These are phyloP conservation scores for Neocatenulostroma microsporum DNA, from an alignment of 2,329 filamentous ascomycete species.

Conservation along the genomic window DNA sequence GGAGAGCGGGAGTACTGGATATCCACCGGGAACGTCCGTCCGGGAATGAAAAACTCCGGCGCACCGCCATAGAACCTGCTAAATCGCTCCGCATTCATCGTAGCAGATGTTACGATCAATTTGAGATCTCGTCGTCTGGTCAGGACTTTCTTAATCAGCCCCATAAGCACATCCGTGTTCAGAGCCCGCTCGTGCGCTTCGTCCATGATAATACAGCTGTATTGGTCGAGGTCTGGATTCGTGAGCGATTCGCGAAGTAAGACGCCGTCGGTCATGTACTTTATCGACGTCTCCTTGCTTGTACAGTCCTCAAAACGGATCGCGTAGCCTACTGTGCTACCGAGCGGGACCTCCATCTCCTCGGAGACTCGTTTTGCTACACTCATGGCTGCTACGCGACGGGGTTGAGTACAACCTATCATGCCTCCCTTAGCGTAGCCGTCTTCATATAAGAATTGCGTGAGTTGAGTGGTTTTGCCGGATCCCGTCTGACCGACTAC, in stretches of 20 bases:
- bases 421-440: constrained; percentile 81
- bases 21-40: constrained; percentile 93
- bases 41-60: constrained; percentile 92
- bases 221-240: constrained; percentile 86
- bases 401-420: constrained; percentile 93
- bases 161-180: constrained; percentile 96
- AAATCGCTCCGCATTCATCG: constrained; percentile 96
- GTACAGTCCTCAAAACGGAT: constrained; percentile 99
- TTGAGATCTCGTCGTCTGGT: constrained; percentile 84
- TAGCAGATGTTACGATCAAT: constrained; percentile 94
- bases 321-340: constrained; percentile 83
- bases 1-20: constrained; percentile 92
- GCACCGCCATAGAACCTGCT: constrained; percentile 94
- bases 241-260: constrained; percentile 86
- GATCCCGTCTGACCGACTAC: constrained; percentile 96
- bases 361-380: constrained; percentile 96
- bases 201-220: constrained; percentile 99
- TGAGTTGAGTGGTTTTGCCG: constrained; percentile 94
- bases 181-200: constrained; percentile 95
- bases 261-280: constrained; percentile 99
- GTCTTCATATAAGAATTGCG: constrained; percentile 92
- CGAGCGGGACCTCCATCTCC: constrained; percentile 92
- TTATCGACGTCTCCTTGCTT: constrained; percentile 88
- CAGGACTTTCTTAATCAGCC: constrained; percentile 93
- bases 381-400: constrained; percentile 97